These are phyloP conservation scores for Paramecium sexaurelia DNA, from an alignment of 73 alveolate species.

Conservation along the genomic window DNA sequence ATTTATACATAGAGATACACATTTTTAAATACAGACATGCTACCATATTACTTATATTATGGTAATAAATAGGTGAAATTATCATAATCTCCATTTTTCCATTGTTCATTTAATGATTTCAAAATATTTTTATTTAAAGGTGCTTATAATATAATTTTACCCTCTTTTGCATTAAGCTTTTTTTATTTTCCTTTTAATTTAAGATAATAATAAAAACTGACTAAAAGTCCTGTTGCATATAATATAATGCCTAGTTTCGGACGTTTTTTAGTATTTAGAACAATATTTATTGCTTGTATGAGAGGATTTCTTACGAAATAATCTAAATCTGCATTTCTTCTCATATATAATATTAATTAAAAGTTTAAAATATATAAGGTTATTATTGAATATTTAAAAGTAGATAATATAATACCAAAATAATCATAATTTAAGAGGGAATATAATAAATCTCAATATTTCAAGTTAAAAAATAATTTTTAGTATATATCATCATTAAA, in stretches of 20 bases:
- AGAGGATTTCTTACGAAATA: neutral
- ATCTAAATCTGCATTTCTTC: constrained; percentile 39
- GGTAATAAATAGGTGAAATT: neutral
- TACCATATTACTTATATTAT: neutral
- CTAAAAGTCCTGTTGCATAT: neutral
- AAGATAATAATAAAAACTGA: neutral
- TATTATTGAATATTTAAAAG: too few relatives aligned
- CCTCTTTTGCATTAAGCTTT: neutral
- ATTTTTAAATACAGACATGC: neutral
- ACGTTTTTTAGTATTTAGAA: neutral
- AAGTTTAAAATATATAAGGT: neutral
- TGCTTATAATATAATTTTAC: neutral
- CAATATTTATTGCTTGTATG: neutral
- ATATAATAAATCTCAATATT: too few relatives aligned
- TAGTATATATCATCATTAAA: too few relatives aligned
- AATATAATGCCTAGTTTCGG: neutral
- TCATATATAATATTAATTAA: neutral
- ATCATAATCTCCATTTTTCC: neutral
- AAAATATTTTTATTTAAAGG: neutral
- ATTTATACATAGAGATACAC: neutral
- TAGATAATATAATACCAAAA: too few relatives aligned
- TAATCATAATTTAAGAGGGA: too few relatives aligned
- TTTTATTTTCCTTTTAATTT: neutral
- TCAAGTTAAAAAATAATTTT: too few relatives aligned
- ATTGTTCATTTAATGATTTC: neutral